Base-by-base conservation (phyloP, 495 filamentous ascomycete genomes). In the Neurospora sp. region DNA sequence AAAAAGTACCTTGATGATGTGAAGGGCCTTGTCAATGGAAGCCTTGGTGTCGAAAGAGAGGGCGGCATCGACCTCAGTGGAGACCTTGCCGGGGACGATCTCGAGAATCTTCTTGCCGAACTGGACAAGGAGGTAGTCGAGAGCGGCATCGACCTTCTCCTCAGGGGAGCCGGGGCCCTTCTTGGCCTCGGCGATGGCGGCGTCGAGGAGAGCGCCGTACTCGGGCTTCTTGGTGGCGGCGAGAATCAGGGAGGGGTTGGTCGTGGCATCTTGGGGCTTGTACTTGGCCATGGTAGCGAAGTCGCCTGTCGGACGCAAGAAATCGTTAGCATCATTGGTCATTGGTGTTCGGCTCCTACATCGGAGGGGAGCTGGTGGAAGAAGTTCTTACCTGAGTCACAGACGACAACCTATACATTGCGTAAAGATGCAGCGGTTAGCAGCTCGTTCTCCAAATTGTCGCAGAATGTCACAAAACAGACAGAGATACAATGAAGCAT, bases 231-330 rank as follows among this genome's bases (percentile, higher is more conserved):
- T 97, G 82, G 96, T 93, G 72, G 96, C 96, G 78, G 93, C 94
- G 81, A 99, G 90, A 84, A 99, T 98, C 80, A 99, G 88, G 75
- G 96, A 98, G 46, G 96, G 96, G 88, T 99, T 99, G 84, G 96
- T 99, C 81, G 94, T 98, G 79, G 94, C 96, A 92, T 99, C 96
- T 89, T 98, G 94, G 72, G 96, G 96, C 90, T 97, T 96, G 90
- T 99, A 99, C 87, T 99, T 98, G 88, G 87, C 94, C 83, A 99
- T 99, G 80, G 94, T 93, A 89, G 85, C 23, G 54, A 72, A 71
- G 38, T 31, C 71, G 41, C 71, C 59, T 46, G 70, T 54, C 38
- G 77, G 5, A 35, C 9, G 46, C 5, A 23, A 9, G 54, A 8
- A 35, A 35, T 62, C 23, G 54, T 66, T 35, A 66, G 54, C 14